A percentile compares a stretch with the other conserved stretches of the same genome.
Evolutionary conservation across 768 basidiomycete species (phyloP).

Genomic region (Dioszegia hungarica): DNA sequence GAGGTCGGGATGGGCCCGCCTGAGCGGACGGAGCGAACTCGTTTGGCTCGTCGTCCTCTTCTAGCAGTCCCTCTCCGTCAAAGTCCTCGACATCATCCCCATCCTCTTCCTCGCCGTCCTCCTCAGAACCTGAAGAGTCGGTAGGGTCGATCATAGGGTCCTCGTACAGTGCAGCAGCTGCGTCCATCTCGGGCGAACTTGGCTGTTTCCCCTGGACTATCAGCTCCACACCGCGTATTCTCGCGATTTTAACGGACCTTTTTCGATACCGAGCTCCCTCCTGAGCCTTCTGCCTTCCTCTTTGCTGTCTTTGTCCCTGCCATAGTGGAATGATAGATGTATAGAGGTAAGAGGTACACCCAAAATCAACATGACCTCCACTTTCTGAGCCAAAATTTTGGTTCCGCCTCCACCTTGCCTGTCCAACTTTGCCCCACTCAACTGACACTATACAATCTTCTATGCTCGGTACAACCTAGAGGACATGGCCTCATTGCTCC

Average conservation of each 20-base stretch:
- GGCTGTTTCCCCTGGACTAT: not conserved
- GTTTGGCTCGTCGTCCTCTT: constrained; percentile 18
- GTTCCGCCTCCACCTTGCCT: constrained; percentile 5
- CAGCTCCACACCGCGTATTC: not conserved
- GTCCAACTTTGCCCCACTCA: not conserved
- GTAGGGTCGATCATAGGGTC: constrained; percentile 23
- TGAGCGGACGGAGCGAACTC: constrained; percentile 12
- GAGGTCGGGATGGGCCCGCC: constrained; percentile 22
- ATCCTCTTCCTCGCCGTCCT: constrained; percentile 3
- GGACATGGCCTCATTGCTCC: constrained; percentile 8
- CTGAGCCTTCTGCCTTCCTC: constrained; percentile 15
- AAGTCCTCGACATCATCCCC: constrained; percentile 3
- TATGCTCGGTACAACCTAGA: too few species aligned
- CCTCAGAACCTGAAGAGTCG: constrained; percentile 8
- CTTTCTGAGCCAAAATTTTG: constrained; percentile 2
- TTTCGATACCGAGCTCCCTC: not conserved
- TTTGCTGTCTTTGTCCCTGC: constrained; percentile 10
- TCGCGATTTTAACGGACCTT: constrained; percentile 7
- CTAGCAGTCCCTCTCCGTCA: constrained; percentile 20
- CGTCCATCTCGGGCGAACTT: not conserved
- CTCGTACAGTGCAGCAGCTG: constrained; percentile 1
- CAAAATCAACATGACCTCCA: constrained; percentile 1
- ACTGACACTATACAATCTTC: not conserved
- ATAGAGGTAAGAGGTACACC: not conserved
- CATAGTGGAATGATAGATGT: not conserved